Percentiles rank a stretch among this genome's conserved stretches.
These are phyloP conservation scores for Citrus australasica DNA, from an alignment of 345 rosid genomes.

Conservation along the genomic window DNA sequence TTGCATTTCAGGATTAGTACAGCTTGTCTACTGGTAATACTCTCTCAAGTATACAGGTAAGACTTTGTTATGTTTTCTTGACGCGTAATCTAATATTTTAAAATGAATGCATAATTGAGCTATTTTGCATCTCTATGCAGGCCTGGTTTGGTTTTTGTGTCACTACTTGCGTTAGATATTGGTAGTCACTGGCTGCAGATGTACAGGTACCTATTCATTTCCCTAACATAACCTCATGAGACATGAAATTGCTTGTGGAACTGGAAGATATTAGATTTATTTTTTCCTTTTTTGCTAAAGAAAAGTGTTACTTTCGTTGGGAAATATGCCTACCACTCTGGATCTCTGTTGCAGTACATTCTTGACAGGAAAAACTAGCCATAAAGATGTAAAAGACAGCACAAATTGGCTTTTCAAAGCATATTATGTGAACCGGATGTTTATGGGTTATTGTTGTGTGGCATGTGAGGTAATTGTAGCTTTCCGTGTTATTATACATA, in stretches of 20 bases:
- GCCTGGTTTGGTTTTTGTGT: slow-evolving; percentile 44
- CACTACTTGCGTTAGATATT: too few relatives aligned
- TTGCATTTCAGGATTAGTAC: slow-evolving; percentile 81
- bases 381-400: slow-evolving; percentile 64
- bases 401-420: slow-evolving; percentile 84
- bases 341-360: too few relatives aligned
- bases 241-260: too few relatives aligned
- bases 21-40: slow-evolving; percentile 79
- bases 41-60: slow-evolving; percentile 78
- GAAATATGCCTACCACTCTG: too few relatives aligned
- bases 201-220: slow-evolving; percentile 45
- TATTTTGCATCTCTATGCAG: slow-evolving; percentile 38
- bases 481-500: neutral
- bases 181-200: slow-evolving; percentile 95
- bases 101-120: neutral
- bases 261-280: neutral
- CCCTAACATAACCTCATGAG: too few relatives aligned
- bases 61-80: neutral
- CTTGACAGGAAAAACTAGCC: too few relatives aligned
- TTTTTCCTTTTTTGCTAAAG: slow-evolving; percentile 1
- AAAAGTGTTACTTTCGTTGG: too few relatives aligned
- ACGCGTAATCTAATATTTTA: neutral
- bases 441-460: slow-evolving; percentile 89
- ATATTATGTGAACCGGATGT: slow-evolving; percentile 89
- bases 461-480: slow-evolving; percentile 73